Conservation (phyloP, 225 moss, liverwort and hornwort species). For the Polytrichum formosum region DNA sequence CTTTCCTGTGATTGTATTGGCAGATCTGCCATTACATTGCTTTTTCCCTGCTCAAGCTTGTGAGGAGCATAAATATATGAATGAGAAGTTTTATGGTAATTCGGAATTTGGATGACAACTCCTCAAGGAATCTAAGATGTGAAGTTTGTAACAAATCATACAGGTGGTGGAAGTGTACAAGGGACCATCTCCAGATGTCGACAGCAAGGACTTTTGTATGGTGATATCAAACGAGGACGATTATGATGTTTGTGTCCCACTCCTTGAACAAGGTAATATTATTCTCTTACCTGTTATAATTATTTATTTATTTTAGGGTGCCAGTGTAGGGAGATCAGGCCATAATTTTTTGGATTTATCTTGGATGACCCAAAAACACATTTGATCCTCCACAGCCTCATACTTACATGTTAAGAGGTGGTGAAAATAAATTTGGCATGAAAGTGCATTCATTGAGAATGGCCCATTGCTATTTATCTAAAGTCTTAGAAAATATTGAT, state of each 20-base stretch:
- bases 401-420: too few relatives aligned
- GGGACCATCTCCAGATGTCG: constrained; percentile 60
- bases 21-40: too few relatives aligned
- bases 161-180: constrained; percentile 77
- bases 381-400: background rate
- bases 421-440: too few relatives aligned
- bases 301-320: constrained; percentile 5
- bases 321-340: constrained; percentile 4
- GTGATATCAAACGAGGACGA: constrained; percentile 87
- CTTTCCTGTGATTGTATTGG: too few relatives aligned
- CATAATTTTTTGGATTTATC: background rate
- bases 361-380: background rate
- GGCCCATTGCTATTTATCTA: too few relatives aligned
- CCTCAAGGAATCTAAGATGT: too few relatives aligned
- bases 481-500: too few relatives aligned
- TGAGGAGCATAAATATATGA: too few relatives aligned
- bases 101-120: too few relatives aligned
- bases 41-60: too few relatives aligned
- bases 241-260: constrained; percentile 59
- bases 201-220: constrained; percentile 61
- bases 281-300: constrained; percentile 4
- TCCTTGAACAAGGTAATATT: constrained; percentile 70
- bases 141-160: constrained; percentile 2
- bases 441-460: too few relatives aligned
- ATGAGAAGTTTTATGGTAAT: too few relatives aligned